A percentile compares a stretch with the other conserved stretches of the same genome.
These are phyloP conservation scores for Nemania abortiva DNA, from an alignment of 2,329 filamentous ascomycete species.

Conservation along the genomic window DNA sequence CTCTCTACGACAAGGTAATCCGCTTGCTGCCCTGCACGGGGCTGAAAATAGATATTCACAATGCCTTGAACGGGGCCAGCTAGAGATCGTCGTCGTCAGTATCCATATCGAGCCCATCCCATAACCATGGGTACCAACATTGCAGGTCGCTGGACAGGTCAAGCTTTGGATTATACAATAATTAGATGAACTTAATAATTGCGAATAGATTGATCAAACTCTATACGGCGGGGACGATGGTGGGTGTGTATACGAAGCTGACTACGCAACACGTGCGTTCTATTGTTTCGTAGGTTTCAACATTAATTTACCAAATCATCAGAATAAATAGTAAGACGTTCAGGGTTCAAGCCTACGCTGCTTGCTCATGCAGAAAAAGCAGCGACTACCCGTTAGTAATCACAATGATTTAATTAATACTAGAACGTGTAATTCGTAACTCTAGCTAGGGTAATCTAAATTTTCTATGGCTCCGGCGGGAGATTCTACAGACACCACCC, in stretches of 20 bases:
- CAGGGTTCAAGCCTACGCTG: not conserved
- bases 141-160: not conserved
- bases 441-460: too few species aligned
- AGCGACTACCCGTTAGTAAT: not conserved
- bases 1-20: not conserved
- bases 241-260: not conserved
- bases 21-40: not conserved
- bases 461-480: not conserved
- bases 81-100: constrained; percentile 1
- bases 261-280: not conserved
- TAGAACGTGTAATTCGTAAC: not conserved
- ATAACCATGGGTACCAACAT: not conserved
- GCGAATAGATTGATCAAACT: not conserved
- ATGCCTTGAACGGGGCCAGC: not conserved
- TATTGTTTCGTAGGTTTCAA: not conserved
- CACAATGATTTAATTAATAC: not conserved
- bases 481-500: not conserved
- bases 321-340: not conserved
- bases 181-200: not conserved
- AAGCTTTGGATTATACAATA: not conserved
- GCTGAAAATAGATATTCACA: constrained; percentile 5
- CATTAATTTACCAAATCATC: not conserved
- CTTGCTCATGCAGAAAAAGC: not conserved
- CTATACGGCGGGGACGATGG: not conserved
- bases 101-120: not conserved